phyloP scores from a whole-genome alignment of 2,329 filamentous ascomycete genomes.

The Ophiosphaerella korrae region DNA sequence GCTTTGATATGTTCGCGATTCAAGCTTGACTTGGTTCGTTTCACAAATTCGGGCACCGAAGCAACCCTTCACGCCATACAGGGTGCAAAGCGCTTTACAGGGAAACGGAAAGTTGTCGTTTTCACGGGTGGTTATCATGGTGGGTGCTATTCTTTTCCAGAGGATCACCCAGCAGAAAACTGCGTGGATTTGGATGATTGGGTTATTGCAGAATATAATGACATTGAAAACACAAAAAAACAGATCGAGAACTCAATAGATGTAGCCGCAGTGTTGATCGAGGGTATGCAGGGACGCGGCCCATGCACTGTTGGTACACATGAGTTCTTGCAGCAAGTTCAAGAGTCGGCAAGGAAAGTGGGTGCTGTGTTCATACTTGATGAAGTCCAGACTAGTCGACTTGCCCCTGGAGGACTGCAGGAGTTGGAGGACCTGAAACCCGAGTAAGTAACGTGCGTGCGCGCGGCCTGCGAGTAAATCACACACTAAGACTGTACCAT shows the following conservation, averaged over 20 bases:
- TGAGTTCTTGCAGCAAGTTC: slow-evolving; percentile 60
- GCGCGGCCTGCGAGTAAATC: too few species aligned
- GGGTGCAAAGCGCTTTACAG: slow-evolving; percentile 55
- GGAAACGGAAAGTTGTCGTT: slow-evolving; percentile 49
- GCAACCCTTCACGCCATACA: slow-evolving; percentile 34
- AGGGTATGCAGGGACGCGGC: slow-evolving; percentile 68
- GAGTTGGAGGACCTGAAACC: slow-evolving; percentile 24
- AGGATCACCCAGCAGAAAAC: slow-evolving; percentile 46
- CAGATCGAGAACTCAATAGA: slow-evolving; percentile 50
- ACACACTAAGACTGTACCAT: too few species aligned
- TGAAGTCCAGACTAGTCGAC: slow-evolving; percentile 55
- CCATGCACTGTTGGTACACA: slow-evolving; percentile 59
- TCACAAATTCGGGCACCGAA: slow-evolving; percentile 39
- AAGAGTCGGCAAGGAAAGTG: slow-evolving; percentile 53
- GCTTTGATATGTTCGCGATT: slow-evolving; percentile 27
- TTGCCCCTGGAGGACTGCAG: slow-evolving; percentile 27
- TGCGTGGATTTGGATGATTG: slow-evolving; percentile 61
- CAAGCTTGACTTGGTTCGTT: slow-evolving; percentile 28
- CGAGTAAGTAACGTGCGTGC: slow-evolving; percentile 3
- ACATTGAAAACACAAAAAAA: slow-evolving; percentile 53
- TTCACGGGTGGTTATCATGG: slow-evolving; percentile 62
- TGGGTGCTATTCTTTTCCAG: slow-evolving; percentile 57
- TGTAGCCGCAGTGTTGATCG: slow-evolving; percentile 68
- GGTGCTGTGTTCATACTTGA: slow-evolving; percentile 69
- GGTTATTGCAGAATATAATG: slow-evolving; percentile 67